These are phyloP conservation scores for Trichoderma harzianum DNA, from an alignment of 2,329 filamentous ascomycete species.

Conservation along the genomic window DNA sequence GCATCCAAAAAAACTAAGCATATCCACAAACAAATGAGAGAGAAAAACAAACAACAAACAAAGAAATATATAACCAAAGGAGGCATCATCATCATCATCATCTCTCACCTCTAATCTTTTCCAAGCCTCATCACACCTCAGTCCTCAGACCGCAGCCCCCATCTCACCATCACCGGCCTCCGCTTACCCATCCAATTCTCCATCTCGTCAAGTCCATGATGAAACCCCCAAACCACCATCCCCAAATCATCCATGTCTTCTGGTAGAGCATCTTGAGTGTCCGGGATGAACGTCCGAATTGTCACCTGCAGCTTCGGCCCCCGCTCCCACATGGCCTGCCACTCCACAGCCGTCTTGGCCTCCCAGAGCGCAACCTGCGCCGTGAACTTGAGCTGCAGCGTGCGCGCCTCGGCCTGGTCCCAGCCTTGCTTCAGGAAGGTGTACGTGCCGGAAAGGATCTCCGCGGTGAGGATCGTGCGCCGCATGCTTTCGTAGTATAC, in stretches of 20 bases:
- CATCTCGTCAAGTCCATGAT: conserved; percentile 5
- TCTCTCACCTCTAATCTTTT: not conserved
- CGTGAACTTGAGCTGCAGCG: conserved; percentile 11
- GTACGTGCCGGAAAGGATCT: not conserved
- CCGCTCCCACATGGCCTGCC: conserved; percentile 10
- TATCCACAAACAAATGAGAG: not conserved
- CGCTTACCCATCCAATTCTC: not conserved
- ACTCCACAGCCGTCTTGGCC: conserved; percentile 12
- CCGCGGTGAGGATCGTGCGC: conserved; percentile 8
- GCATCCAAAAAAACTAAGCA: not conserved
- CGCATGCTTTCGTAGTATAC: conserved; percentile 16
- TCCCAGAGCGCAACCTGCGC: conserved; percentile 17
- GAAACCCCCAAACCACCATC: not conserved
- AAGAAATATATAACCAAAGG: not conserved
- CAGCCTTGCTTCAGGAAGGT: conserved; percentile 14
- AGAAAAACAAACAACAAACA: not conserved
- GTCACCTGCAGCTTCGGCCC: not conserved
- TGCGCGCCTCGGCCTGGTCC: conserved; percentile 12
- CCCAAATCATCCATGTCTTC: conserved; percentile 13
- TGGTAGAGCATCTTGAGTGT: not conserved
- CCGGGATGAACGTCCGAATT: not conserved
- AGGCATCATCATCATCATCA: not conserved
- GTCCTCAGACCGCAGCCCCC: not conserved
- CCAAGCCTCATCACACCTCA: not conserved
- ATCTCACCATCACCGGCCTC: not conserved